Percentiles rank a stretch among this genome's conserved stretches.
These are phyloP conservation scores for Coffea canephora DNA, from an alignment of 257 asterid species.

Conservation along the genomic window DNA sequence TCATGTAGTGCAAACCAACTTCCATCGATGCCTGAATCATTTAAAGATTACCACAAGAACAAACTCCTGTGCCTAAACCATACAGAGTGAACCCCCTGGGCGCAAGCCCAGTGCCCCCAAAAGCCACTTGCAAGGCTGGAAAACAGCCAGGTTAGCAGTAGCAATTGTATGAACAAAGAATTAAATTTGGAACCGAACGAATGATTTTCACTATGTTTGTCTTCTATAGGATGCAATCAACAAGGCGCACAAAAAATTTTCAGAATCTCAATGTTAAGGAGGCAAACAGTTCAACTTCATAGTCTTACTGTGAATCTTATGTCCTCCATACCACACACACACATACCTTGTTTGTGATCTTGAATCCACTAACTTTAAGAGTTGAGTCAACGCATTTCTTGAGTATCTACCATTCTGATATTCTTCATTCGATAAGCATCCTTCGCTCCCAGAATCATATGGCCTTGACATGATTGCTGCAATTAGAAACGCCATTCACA, in stretches of 20 bases:
- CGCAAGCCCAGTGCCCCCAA: not conserved
- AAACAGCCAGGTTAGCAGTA: not conserved
- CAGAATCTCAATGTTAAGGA: not conserved
- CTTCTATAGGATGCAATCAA: not conserved
- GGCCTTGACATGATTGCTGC: slow-evolving; percentile 52
- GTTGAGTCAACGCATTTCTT: slow-evolving; percentile 60
- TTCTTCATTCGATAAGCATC: slow-evolving; percentile 43
- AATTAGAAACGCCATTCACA: slow-evolving; percentile 10
- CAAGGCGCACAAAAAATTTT: not conserved
- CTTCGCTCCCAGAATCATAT: slow-evolving; percentile 31
- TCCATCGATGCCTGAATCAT: not conserved
- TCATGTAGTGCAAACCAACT: not conserved
- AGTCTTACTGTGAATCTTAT: not conserved
- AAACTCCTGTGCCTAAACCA: not conserved
- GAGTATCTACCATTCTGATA: slow-evolving; percentile 41
- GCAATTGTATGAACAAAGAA: not conserved
- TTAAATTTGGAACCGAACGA: not conserved
- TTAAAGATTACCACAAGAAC: not conserved
- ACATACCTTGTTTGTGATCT: slow-evolving; percentile 54
- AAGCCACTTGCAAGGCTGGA: not conserved
- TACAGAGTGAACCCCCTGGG: not conserved
- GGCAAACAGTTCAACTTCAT: not conserved
- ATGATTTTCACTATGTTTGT: not conserved
- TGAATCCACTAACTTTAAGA: slow-evolving; percentile 58
- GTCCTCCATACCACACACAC: slow-evolving; percentile 3